Base-by-base conservation (phyloP, 2,329 filamentous ascomycete genomes). In the Monosporascus sp. region DNA sequence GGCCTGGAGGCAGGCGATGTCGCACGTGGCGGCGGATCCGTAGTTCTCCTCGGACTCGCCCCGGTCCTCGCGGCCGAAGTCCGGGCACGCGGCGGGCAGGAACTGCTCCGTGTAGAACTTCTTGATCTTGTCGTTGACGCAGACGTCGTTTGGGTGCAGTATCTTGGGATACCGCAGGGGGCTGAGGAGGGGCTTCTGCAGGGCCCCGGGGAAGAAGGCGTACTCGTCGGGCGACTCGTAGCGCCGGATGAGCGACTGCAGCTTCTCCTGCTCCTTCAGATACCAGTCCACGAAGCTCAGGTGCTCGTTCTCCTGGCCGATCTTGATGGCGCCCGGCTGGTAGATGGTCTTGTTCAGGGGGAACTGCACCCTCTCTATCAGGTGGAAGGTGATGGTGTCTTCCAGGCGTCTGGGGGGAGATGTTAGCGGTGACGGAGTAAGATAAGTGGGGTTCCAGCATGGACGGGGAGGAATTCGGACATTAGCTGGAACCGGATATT, bases 311-410 rank as follows among this genome's bases (percentile, higher is more conserved):
- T 59, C 52, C 37, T 24, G n/a, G 18, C 90, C 91, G 58, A 97
- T 87, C 35, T 82, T 76, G 46, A 97, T 80, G n/a, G 88, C 89
- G 55, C 88, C 88, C 7, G 90, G 82, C 14, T 76, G 71, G 75
- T 99, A 99, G 72, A 97, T 92, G 64, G 85, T 90, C 67, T 82
- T 78, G 75, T 97, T 97, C 59, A 95, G 81, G 4, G 93, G 90
- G 71, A 97, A 99, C 71, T 99, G 94, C n/a, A 93, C 93, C 41
- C 94, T 87, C 75, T 99, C 94, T 66, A 97, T 97, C 39, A 99
- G 79, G 72, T 96, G 89, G 73, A 96, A 97, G 60, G 90, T 96
- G 67, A 99, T 97, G 56, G 93, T 97, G 68, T 99, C 94, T 75
- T 99, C 94, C 18, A 97, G 81, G 20, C 94, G 94, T 66, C 94